phyloP scores from a whole-genome alignment of 2,329 filamentous ascomycete genomes.

The Alternaria sp. region DNA sequence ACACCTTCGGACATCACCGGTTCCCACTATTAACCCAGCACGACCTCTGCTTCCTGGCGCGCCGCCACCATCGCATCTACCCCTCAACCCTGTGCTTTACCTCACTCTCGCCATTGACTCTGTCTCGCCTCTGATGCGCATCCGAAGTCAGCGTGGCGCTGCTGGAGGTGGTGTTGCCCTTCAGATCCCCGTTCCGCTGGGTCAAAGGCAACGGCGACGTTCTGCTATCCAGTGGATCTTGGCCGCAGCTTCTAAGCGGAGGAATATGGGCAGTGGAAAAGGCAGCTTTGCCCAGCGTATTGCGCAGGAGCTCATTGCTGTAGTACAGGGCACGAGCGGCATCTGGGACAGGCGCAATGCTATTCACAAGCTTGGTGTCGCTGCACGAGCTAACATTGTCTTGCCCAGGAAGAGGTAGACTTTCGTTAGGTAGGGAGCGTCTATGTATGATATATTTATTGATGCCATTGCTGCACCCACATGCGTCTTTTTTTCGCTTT shows the following conservation, averaged over 20 bases:
- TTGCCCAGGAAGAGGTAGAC: slow-evolving; percentile 40
- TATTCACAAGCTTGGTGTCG: slow-evolving; percentile 82
- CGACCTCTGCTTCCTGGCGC: slow-evolving; percentile 76
- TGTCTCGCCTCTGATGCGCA: slow-evolving; percentile 83
- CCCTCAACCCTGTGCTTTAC: slow-evolving; percentile 88
- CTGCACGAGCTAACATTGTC: slow-evolving; percentile 74
- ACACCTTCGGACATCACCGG: slow-evolving; percentile 80
- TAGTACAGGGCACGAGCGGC: slow-evolving; percentile 82
- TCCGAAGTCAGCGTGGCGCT: slow-evolving; percentile 76
- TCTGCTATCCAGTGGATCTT: slow-evolving; percentile 89
- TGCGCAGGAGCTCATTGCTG: slow-evolving; percentile 83
- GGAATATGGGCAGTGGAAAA: slow-evolving; percentile 72
- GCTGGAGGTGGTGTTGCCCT: slow-evolving; percentile 86
- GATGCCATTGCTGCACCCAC: not conserved
- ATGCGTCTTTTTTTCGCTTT: not conserved
- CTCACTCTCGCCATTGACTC: slow-evolving; percentile 91
- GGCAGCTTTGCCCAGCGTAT: slow-evolving; percentile 77
- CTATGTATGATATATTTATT: slow-evolving; percentile 6
- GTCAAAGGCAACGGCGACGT: slow-evolving; percentile 75
- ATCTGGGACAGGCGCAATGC: slow-evolving; percentile 83
- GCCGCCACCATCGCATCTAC: slow-evolving; percentile 78
- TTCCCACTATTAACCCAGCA: slow-evolving; percentile 75
- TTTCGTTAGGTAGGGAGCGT: not conserved
- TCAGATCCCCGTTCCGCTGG: slow-evolving; percentile 80
- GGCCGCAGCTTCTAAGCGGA: slow-evolving; percentile 79